Evolutionary conservation across 441 rosid species (phyloP).

Genomic region (Populus hybrid): DNA sequence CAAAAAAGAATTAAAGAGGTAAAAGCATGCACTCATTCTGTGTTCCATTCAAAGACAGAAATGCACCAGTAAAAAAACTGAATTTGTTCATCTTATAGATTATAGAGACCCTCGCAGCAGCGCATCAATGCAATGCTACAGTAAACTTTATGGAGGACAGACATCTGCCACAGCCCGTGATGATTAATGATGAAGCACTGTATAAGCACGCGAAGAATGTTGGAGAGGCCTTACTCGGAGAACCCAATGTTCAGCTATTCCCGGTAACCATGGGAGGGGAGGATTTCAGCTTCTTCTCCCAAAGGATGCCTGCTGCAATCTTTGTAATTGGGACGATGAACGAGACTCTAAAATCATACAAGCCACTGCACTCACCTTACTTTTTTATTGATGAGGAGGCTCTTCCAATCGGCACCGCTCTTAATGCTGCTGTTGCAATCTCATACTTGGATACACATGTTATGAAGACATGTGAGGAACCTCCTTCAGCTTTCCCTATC

Average conservation of each 20-base stretch:
- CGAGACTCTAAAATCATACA: slow-evolving; percentile 37
- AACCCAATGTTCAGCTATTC: slow-evolving; percentile 32
- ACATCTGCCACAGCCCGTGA: slow-evolving; percentile 36
- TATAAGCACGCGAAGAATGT: slow-evolving; percentile 43
- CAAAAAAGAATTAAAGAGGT: slow-evolving; percentile 61
- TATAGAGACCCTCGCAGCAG: slow-evolving; percentile 41
- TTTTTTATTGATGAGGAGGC: slow-evolving; percentile 44
- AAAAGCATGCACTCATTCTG: neutral
- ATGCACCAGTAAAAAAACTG: neutral
- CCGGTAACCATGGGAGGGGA: slow-evolving; percentile 49
- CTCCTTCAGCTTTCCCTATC: neutral
- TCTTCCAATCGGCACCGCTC: slow-evolving; percentile 47
- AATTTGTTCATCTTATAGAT: slow-evolving; percentile 24
- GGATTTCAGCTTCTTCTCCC: slow-evolving; percentile 49
- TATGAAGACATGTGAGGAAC: slow-evolving; percentile 15
- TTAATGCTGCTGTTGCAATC: slow-evolving; percentile 44
- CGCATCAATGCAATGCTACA: slow-evolving; percentile 34
- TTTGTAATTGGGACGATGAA: slow-evolving; percentile 39
- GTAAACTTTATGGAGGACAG: slow-evolving; percentile 38
- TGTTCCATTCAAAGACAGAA: neutral
- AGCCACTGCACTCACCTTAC: slow-evolving; percentile 42
- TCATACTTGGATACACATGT: slow-evolving; percentile 39
- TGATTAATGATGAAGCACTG: slow-evolving; percentile 31
- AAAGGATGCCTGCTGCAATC: slow-evolving; percentile 40
- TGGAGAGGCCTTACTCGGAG: slow-evolving; percentile 38